Evolutionary conservation across 306 rosid species (phyloP).

Genomic region (Castanea mollissima): DNA sequence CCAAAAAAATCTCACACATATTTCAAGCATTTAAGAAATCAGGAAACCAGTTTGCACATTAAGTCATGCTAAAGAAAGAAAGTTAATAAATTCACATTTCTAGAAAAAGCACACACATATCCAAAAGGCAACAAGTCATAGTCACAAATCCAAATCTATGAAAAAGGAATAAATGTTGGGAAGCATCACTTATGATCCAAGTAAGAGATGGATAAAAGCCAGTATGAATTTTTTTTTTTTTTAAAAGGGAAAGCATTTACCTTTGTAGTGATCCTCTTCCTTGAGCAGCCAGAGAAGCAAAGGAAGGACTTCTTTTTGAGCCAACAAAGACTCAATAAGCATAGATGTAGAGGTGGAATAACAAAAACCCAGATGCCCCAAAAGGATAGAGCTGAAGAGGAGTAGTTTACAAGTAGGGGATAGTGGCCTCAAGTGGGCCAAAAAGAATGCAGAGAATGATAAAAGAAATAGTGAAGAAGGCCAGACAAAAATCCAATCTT

Average conservation of each 20-base stretch:
- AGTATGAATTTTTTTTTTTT: constrained; percentile 20
- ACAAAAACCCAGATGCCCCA: constrained; percentile 55
- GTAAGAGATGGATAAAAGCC: constrained; percentile 61
- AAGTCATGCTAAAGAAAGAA: constrained; percentile 16
- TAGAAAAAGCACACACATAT: constrained; percentile 30
- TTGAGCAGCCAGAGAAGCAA: constrained; percentile 56
- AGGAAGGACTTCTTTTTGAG: constrained; percentile 43
- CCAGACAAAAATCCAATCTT: constrained; percentile 61
- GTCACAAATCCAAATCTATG: constrained; percentile 34
- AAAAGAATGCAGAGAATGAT: constrained; percentile 27
- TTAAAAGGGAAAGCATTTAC: constrained; percentile 56
- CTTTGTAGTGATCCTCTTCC: constrained; percentile 69
- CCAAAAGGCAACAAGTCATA: constrained; percentile 30
- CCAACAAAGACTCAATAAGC: constrained; percentile 52
- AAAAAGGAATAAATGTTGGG: constrained; percentile 25
- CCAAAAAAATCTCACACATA: constrained; percentile 22
- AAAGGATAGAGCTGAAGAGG: constrained; percentile 30
- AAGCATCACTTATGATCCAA: constrained; percentile 88
- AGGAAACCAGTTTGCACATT: constrained; percentile 17
- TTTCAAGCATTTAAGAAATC: constrained; percentile 17
- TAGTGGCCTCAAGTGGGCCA: constrained; percentile 54
- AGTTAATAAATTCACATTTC: constrained; percentile 34
- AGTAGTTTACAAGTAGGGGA: constrained; percentile 39
- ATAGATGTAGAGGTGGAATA: constrained; percentile 47
- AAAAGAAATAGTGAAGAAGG: constrained; percentile 33